Conservation (phyloP, 192 early-diverging fungal genomes). For the Irineochytrium annulatum region DNA sequence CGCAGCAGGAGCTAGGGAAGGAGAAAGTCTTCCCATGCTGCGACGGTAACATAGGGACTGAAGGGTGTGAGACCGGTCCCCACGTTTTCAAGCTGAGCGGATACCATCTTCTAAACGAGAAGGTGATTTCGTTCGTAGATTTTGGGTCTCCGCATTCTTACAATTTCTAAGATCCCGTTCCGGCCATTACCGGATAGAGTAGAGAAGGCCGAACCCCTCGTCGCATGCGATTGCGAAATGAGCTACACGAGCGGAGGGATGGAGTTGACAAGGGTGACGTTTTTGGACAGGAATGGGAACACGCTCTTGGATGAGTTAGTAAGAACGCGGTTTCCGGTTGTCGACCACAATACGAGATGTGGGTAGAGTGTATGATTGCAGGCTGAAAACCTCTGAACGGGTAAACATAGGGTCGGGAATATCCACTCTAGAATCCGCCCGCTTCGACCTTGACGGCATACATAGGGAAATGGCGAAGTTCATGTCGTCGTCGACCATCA, state of each 20-base stretch:
- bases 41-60: slow-evolving; percentile 21
- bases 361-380: not conserved
- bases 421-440: slow-evolving; percentile 38
- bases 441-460: slow-evolving; percentile 44
- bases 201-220: slow-evolving; percentile 20
- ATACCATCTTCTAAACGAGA: slow-evolving; percentile 32
- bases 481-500: slow-evolving; percentile 49
- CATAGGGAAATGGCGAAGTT: slow-evolving; percentile 32
- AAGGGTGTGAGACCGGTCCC: slow-evolving; percentile 54
- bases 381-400: not conserved
- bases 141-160: slow-evolving; percentile 7
- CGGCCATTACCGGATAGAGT: not conserved
- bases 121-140: slow-evolving; percentile 23
- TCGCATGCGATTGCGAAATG: slow-evolving; percentile 75
- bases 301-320: slow-evolving; percentile 60
- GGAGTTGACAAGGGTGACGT: slow-evolving; percentile 61
- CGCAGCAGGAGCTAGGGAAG: not conserved
- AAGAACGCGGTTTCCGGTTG: slow-evolving; percentile 42
- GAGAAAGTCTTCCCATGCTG: slow-evolving; percentile 43
- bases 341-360: slow-evolving; percentile 60
- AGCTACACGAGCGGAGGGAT: slow-evolving; percentile 66
- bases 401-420: slow-evolving; percentile 47
- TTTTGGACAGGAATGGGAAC: slow-evolving; percentile 43
- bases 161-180: slow-evolving; percentile 33
- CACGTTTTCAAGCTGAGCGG: slow-evolving; percentile 66